Evolutionary conservation across 2,329 filamentous ascomycete species (phyloP), one percentile per base, ranked within the genome.

Genomic region (Cladosporium oxysporum): DNA sequence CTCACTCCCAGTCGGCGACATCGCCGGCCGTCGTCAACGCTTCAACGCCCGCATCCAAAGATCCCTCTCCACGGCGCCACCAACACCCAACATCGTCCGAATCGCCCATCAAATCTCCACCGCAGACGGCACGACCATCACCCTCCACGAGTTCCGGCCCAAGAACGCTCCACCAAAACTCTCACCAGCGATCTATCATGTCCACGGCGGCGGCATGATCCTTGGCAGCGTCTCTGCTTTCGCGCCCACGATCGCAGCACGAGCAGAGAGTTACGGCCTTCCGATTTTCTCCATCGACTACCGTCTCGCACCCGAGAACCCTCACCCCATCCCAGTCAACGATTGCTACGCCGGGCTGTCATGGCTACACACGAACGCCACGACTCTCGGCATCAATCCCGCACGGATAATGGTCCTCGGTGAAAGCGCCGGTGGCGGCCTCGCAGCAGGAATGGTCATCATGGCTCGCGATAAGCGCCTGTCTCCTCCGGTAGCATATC

Each of bases 151-250:
- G 66, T 70, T 70, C 69, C 67, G 62, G 7, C 69, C 68, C 26
- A 66, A 58, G 18, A 63, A 44, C 26, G 55, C 58, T 31, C 66
- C 66, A 8, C 14, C 55, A 7, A 58, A 64, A 11, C 41, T 61
- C 21, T 66, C 67, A 7, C 58, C 65, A 14, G 78, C 76, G 1
- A 70, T 80, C 7, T 52, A 79, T 26, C 76, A 80, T 64, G 67
- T 76, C 23, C 81, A 83, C 65, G 80, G 80, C 35, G 81, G 81
- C 18, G 81, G 80, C 16, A 76, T 78, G 58, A 72, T 83, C 31
- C 64, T 70, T 1, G 72, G 77, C 5, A 71, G 64, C 35, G 72
- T 77, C 23, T 71, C 74, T 0, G 57, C 76, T 14, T 73, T 69
- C 28, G 69, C 70, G 2, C 52, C 67, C 1, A 44, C 70, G 1